Conservation (phyloP, 2,329 filamentous ascomycete species). For the Beauveria rudraprayagi region DNA sequence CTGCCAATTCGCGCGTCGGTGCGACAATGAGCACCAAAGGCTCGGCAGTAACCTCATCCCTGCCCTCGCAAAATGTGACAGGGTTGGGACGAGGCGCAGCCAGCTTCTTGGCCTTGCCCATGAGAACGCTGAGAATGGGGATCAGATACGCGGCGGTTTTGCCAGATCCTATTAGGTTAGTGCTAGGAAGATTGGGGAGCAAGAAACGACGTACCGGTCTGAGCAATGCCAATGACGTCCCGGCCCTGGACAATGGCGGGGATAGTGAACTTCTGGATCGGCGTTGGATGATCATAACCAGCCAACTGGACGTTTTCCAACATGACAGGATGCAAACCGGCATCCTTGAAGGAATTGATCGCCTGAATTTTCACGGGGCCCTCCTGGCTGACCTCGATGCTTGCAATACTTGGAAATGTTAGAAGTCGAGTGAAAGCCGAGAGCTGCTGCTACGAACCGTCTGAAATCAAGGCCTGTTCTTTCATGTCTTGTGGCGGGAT, state of each 20-base stretch:
- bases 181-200: background rate
- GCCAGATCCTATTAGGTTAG: conserved; percentile 62
- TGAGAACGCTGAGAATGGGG: conserved; percentile 80
- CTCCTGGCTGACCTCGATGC: conserved; percentile 50
- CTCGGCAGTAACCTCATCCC: conserved; percentile 59
- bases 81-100: conserved; percentile 68
- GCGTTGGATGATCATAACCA: conserved; percentile 66
- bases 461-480: conserved; percentile 55
- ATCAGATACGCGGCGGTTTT: conserved; percentile 93
- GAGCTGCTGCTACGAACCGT: conserved; percentile 36
- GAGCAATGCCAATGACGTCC: conserved; percentile 82
- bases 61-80: conserved; percentile 41
- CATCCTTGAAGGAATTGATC: conserved; percentile 57
- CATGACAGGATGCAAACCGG: conserved; percentile 80
- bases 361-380: conserved; percentile 43
- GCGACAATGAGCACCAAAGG: conserved; percentile 79
- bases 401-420: conserved; percentile 36
- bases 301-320: conserved; percentile 66
- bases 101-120: conserved; percentile 91
- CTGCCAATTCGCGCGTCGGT: conserved; percentile 82
- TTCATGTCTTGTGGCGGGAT: conserved; percentile 38
- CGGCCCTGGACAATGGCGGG: conserved; percentile 68
- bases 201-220: conserved; percentile 64
- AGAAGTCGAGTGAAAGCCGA: conserved; percentile 14
- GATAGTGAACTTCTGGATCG: conserved; percentile 79